phyloP scores from a whole-genome alignment of 2,329 filamentous ascomycete genomes.

The Exophiala lecanii-corni region DNA sequence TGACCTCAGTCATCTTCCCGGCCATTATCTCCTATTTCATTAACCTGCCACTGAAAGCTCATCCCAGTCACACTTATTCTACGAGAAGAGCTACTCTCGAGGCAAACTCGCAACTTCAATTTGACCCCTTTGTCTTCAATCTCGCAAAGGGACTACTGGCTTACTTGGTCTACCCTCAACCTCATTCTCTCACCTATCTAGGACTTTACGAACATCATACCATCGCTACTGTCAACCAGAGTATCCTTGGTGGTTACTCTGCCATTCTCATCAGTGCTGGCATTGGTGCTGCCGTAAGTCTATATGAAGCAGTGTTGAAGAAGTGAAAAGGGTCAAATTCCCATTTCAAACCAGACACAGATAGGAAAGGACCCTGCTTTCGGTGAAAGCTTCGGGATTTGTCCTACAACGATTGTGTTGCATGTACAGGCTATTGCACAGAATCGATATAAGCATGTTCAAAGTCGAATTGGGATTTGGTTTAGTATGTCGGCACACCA shows the following conservation, averaged over 20 bases:
- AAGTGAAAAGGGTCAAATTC: conserved; percentile 32
- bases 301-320: conserved; percentile 45
- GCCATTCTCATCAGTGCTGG: conserved; percentile 40
- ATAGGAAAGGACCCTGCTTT: too few relatives aligned
- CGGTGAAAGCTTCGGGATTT: too few relatives aligned
- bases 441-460: too few relatives aligned
- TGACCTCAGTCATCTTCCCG: conserved; percentile 68
- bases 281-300: conserved; percentile 38
- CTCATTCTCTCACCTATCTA: conserved; percentile 39
- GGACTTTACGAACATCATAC: conserved; percentile 34
- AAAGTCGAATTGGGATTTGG: too few relatives aligned
- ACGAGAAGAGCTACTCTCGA: conserved; percentile 32
- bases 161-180: conserved; percentile 69
- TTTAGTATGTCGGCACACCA: too few relatives aligned
- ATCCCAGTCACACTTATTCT: conserved; percentile 31
- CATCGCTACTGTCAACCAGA: conserved; percentile 35
- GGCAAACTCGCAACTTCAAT: conserved; percentile 31
- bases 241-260: conserved; percentile 36
- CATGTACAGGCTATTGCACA: too few relatives aligned
- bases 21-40: conserved; percentile 77
- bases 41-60: conserved; percentile 65
- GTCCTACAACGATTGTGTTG: too few relatives aligned
- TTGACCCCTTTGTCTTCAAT: conserved; percentile 88
- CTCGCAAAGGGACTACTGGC: conserved; percentile 78
- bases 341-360: too few relatives aligned